These are phyloP conservation scores for Amylostereum chailletii DNA, from an alignment of 1,284 basidiomycete genomes.

Conservation along the genomic window DNA sequence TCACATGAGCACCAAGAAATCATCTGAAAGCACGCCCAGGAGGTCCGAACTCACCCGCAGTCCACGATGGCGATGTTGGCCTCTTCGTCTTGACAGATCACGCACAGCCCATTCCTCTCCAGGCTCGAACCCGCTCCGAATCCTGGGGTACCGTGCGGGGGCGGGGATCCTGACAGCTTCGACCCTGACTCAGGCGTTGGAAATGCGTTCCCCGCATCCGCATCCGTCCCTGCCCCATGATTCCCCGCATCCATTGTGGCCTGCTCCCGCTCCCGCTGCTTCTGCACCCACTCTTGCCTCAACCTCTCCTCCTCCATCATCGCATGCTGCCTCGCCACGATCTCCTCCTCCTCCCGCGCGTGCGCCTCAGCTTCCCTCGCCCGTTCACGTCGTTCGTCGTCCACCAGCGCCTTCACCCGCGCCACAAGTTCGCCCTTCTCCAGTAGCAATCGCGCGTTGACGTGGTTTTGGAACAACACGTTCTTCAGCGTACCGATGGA, in stretches of 20 bases:
- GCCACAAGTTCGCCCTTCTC: conserved; percentile 72
- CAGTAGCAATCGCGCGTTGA: conserved; percentile 48
- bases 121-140: conserved; percentile 23
- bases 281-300: conserved; percentile 26
- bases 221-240: background rate
- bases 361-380: conserved; percentile 43
- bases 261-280: conserved; percentile 24
- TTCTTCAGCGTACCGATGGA: conserved; percentile 64
- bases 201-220: background rate
- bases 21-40: background rate
- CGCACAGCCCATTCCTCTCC: conserved; percentile 72
- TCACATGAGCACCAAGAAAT: background rate
- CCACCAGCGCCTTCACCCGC: conserved; percentile 55
- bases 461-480: conserved; percentile 69
- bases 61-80: conserved; percentile 89
- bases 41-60: conserved; percentile 61
- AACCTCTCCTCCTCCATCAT: conserved; percentile 25
- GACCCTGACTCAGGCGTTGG: too few relatives aligned
- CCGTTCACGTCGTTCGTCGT: conserved; percentile 55
- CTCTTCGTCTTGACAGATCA: conserved; percentile 87
- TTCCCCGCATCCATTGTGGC: conserved; percentile 3
- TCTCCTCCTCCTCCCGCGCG: conserved; percentile 26
- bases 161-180: too few relatives aligned
- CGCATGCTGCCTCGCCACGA: conserved; percentile 25
- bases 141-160: too few relatives aligned